These are phyloP conservation scores for Mycena venus DNA, from an alignment of 768 basidiomycete genomes.

Conservation along the genomic window DNA sequence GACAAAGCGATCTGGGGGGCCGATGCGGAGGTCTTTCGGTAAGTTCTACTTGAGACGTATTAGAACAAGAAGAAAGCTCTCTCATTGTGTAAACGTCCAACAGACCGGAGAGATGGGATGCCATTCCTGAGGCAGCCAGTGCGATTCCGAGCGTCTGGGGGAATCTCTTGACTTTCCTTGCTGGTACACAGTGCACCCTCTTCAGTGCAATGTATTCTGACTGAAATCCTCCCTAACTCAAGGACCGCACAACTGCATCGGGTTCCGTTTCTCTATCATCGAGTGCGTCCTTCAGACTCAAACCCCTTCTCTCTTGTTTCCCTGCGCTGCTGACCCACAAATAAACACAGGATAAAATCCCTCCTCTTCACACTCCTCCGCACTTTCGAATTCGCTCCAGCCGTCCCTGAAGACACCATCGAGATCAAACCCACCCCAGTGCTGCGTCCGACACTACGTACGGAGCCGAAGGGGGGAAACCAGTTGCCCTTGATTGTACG, in stretches of 20 bases:
- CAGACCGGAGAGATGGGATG: not conserved
- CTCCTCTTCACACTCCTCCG: too few species aligned
- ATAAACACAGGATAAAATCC: not conserved
- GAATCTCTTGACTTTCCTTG: not conserved
- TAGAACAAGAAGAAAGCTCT: too few species aligned
- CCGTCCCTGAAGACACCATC: too few species aligned
- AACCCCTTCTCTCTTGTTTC: not conserved
- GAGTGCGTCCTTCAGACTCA: not conserved
- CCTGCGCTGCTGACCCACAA: not conserved
- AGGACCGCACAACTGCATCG: conserved; percentile 59
- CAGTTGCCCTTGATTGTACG: too few species aligned
- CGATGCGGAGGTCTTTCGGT: not conserved
- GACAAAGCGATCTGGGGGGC: conserved; percentile 3
- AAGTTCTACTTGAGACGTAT: not conserved
- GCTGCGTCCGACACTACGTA: too few species aligned
- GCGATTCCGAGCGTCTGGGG: not conserved
- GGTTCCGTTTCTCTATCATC: conserved; percentile 36
- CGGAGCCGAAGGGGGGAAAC: too few species aligned
- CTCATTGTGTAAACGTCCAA: too few species aligned
- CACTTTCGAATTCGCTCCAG: too few species aligned
- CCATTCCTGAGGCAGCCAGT: not conserved
- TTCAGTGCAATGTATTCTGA: conserved; percentile 22
- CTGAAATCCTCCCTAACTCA: conserved; percentile 51
- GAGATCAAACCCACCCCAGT: too few species aligned
- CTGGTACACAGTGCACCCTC: not conserved